Conservation (phyloP, 257 asterid genomes). For the Nicotiana tomentosiformis region DNA sequence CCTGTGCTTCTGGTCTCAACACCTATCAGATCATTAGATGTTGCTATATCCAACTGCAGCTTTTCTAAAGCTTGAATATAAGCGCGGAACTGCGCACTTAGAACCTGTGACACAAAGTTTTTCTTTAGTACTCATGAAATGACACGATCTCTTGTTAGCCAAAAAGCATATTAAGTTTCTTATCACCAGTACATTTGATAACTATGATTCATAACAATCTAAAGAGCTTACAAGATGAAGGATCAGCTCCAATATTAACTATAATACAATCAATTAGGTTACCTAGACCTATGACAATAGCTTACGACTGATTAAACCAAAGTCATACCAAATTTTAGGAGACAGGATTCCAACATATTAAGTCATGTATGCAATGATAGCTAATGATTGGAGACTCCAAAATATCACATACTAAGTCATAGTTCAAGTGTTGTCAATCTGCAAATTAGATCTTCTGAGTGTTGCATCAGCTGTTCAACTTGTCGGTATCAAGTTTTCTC, state of each 20-base stretch:
- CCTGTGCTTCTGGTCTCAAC: constrained; percentile 89
- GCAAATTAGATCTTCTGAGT: no score
- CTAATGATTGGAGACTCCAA: no score
- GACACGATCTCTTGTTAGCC: constrained; percentile 1
- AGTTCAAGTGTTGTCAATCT: no score
- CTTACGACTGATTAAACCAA: no score
- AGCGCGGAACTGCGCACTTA: constrained; percentile 89
- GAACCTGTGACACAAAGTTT: constrained; percentile 43
- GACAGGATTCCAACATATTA: no score
- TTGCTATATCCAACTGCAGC: constrained; percentile 95
- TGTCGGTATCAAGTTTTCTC: no score
- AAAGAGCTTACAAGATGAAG: not conserved
- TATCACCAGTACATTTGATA: not conserved
- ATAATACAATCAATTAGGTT: not conserved
- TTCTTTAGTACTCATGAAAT: constrained; percentile 7
- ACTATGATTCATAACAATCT: not conserved
- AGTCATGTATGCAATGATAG: no score
- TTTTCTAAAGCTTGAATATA: constrained; percentile 98
- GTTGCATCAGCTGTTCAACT: no score
- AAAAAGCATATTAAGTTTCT: not conserved
- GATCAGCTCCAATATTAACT: not conserved
- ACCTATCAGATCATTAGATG: constrained; percentile 96
- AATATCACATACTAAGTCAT: no score
- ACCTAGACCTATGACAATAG: no score
- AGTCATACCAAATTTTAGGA: no score